Evolutionary conservation across 2,329 filamentous ascomycete genomes (phyloP).

Genomic region (Dothidotthia symphoricarpi): DNA sequence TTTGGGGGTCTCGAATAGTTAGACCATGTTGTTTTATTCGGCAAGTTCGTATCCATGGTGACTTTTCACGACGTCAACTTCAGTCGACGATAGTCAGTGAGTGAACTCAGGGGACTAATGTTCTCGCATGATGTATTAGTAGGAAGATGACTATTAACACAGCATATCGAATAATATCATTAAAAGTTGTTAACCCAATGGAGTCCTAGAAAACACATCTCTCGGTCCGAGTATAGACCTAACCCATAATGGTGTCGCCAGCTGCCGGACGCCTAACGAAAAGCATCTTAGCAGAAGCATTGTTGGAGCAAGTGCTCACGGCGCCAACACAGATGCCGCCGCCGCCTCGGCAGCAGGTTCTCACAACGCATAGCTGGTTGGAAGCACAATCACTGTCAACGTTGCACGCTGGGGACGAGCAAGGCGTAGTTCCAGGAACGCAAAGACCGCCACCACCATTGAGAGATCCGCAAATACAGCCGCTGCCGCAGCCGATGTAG

Average conservation of each 20-base stretch:
- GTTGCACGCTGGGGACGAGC: background rate
- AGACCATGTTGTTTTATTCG: too few species aligned
- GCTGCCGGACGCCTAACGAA: background rate
- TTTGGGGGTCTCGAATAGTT: too few species aligned
- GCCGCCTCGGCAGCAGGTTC: slow-evolving; percentile 5
- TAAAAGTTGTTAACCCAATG: too few species aligned
- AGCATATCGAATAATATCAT: too few species aligned
- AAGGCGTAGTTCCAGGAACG: background rate
- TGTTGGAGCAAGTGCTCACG: background rate
- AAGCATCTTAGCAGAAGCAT: background rate
- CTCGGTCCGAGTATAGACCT: too few species aligned
- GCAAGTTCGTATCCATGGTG: too few species aligned
- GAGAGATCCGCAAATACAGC: slow-evolving; percentile 1
- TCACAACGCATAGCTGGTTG: slow-evolving; percentile 2
- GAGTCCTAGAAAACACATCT: too few species aligned
- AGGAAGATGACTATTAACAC: too few species aligned
- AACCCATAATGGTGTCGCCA: background rate
- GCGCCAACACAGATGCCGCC: slow-evolving; percentile 2
- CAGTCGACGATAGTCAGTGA: too few species aligned
- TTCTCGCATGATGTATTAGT: too few species aligned
- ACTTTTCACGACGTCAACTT: too few species aligned
- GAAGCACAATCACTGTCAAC: slow-evolving; percentile 1
- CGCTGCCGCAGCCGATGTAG: slow-evolving; percentile 1
- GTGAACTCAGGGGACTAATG: too few species aligned
- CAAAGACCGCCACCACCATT: background rate